Evolutionary conservation across 2,329 filamentous ascomycete species (phyloP), one percentile per base, ranked within the genome.

Genomic region (Aspergillus bombycis): DNA sequence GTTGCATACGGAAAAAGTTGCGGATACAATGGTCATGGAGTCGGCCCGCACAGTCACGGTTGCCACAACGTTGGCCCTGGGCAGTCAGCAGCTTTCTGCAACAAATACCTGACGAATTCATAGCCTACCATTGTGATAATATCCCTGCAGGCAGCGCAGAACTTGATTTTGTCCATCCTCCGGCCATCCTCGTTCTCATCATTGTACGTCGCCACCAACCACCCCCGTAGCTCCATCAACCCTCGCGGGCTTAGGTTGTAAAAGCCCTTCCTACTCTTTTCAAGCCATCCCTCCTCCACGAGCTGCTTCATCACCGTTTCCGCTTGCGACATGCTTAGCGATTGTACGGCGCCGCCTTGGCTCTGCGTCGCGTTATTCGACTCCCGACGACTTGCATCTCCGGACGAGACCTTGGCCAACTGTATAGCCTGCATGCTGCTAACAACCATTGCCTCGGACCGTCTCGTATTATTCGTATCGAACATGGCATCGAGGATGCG

Each of bases 401-500:
- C 71, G 19, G 73, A 67, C 0, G 80, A 71, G 5, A 75, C 77
- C 68, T 84, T 86, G 1, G 83, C 82, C 4, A 96, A 80, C 69
- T 92, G 89, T 59, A 91, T 82, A 3, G 94, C 94, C 72, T 97
- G 89, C 76, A 93, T 92, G 52, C 87, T 85, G 14, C 88, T 91
- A 4, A 98, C 81, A 4, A 92, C 93, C 86, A 97, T 89, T 30
- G 93, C 86, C 78, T 99, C 94, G 72, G 89, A 87, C n/a, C 88
- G 84, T 10, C 83, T 84, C 0, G 89, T 92, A 74, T 98, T 98
- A 80, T 93, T 89, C 23, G 87, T 90, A 67, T 96, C 92, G 74
- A 98, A 99, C 87, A 99, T 96, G 70, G 86, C 88, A 75, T 97
- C 94, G 0, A 99, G 85, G 3, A 97, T 77, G 10, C 95, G 85